Percentiles rank a stretch among this genome's conserved stretches.
These are phyloP conservation scores for Zygoascus tannicola DNA, from an alignment of 805 yeast species.

Conservation along the genomic window DNA sequence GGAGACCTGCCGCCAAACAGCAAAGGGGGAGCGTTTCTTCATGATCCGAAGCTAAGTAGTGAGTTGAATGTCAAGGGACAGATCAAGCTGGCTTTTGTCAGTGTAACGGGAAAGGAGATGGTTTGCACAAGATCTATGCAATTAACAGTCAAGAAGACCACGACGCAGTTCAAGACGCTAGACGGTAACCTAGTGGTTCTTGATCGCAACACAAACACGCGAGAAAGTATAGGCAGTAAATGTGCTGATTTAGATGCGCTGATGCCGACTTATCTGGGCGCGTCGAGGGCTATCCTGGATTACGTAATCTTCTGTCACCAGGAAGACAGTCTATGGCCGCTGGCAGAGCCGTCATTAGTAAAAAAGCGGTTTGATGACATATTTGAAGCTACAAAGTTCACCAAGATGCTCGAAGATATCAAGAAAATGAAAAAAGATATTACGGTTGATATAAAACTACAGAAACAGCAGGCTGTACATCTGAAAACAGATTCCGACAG, in stretches of 20 bases:
- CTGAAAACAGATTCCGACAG: constrained; percentile 63
- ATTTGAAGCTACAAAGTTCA: constrained; percentile 87
- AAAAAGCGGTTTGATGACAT: constrained; percentile 94
- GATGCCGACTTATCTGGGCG: constrained; percentile 79
- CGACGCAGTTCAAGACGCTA: constrained; percentile 74
- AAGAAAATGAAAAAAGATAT: constrained; percentile 71
- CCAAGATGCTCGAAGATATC: constrained; percentile 77
- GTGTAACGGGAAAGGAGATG: constrained; percentile 66
- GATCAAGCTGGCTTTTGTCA: constrained; percentile 75
- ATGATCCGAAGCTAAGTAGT: constrained; percentile 68
- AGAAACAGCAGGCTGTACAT: constrained; percentile 73
- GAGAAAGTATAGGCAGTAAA: constrained; percentile 68
- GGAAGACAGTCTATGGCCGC: constrained; percentile 95
- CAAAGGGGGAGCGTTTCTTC: constrained; percentile 91
- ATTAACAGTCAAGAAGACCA: constrained; percentile 50
- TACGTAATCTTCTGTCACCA: constrained; percentile 96
- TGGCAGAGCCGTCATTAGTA: constrained; percentile 71
- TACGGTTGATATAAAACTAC: constrained; percentile 60
- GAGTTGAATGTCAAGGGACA: constrained; percentile 79
- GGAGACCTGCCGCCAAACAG: constrained; percentile 94
- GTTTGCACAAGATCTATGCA: constrained; percentile 81
- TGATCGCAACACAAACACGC: constrained; percentile 39
- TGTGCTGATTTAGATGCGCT: constrained; percentile 75
- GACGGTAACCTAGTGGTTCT: constrained; percentile 79
- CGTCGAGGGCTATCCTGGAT: constrained; percentile 76